Evolutionary conservation across 352 stramenopile species (phyloP).

Genomic region (Globisporangium okanoganense): DNA sequence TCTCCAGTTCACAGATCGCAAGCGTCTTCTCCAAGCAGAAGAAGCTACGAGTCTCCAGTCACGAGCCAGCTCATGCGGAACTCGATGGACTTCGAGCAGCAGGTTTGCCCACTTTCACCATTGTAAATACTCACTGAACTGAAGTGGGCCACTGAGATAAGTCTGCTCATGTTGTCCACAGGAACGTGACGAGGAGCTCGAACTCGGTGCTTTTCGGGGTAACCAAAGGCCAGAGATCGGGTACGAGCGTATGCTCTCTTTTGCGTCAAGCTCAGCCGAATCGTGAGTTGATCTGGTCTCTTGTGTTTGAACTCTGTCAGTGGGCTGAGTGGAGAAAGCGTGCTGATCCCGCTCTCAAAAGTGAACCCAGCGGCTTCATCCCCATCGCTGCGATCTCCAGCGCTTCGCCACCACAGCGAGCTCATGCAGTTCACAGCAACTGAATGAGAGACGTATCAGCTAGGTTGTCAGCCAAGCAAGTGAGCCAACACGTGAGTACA

Average conservation of each 20-base stretch:
- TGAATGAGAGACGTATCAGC: not conserved
- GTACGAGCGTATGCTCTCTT: not conserved
- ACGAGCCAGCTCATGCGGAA: not conserved
- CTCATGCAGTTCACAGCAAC: conserved; percentile 27
- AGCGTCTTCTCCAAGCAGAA: not conserved
- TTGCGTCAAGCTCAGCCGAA: not conserved
- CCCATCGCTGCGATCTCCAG: conserved; percentile 1
- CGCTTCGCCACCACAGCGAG: conserved; percentile 30
- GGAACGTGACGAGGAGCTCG: conserved; percentile 2
- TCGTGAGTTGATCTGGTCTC: not conserved
- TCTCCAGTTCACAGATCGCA: not conserved
- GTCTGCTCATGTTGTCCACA: not conserved
- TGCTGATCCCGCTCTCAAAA: conserved; percentile 33
- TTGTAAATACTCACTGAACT: no score
- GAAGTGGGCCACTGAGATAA: not conserved
- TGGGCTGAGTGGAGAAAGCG: conserved; percentile 28
- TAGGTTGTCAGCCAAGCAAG: not conserved
- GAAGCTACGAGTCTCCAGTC: not conserved
- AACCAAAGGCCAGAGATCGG: conserved; percentile 6
- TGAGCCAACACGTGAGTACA: not conserved
- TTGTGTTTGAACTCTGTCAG: not conserved
- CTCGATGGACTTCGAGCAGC: not conserved
- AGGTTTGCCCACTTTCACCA: no score
- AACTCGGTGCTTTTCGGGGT: conserved; percentile 1
- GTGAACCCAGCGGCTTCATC: conserved; percentile 2